Base-by-base conservation (phyloP, 2,329 filamentous ascomycete genomes). In the Venturiaceae sp. region DNA sequence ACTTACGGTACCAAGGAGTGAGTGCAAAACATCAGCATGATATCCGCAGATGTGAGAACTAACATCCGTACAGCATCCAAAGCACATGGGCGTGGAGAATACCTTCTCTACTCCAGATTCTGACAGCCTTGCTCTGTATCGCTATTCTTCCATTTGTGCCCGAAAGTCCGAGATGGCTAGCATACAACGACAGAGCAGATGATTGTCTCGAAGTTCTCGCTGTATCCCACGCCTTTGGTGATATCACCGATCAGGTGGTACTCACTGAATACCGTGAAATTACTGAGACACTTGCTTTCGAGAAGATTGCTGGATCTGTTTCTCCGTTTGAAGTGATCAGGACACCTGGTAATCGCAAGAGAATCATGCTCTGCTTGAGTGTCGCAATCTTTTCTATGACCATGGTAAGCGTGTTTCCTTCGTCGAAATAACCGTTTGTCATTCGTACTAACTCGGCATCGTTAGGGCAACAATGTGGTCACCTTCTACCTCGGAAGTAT, bases 141-240 rank as follows among this genome's bases (percentile, higher is more conserved):
- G 34, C 69, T n/a, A 70, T 77, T 21, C 61, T 77, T 36, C 74
- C 72, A 2, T 77, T 77, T 60, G 68, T 75, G 2, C 58, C 60
- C 6, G 76, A 80, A 63, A 75, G 71, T 2, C 77, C 77, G 4
- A 72, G 76, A 13, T 80, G 76, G 76, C 71, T 80, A 0, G 68
- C 74, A 2, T 66, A 72, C 36, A 63, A 75, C 19, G 76, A 72
- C n/a, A 66, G 68, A 4, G 67, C 69, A 23, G 71, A 76, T 13
- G 75, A 74, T 34, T 77, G 77, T 3, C 68, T 71, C 3, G 54
- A 65, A 5, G 68, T 73, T 0, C 67, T 80, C 0, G 77, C 77
- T 1, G 68, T 72, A 62, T 72, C 73, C 9, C 73, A 79, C 53
- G 69, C 75, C 8, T 65, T 78, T 58, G 75, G 78, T 4, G 69